These are phyloP conservation scores for Epithele typhae DNA, from an alignment of 768 basidiomycete species.

Conservation along the genomic window DNA sequence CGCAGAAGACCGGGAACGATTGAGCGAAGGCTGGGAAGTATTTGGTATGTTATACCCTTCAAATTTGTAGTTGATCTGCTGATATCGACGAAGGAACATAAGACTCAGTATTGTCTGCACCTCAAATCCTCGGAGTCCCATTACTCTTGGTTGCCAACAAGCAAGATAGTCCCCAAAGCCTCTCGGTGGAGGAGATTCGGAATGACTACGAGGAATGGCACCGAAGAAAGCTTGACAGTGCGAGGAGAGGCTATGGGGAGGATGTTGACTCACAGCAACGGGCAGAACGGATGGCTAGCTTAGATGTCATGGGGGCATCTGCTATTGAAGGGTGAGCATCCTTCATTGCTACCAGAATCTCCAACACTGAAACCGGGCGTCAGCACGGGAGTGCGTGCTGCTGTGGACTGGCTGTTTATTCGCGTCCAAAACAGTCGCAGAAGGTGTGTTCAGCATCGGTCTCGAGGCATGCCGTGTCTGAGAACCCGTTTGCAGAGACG, in stretches of 20 bases:
- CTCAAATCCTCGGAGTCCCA: constrained; percentile 86
- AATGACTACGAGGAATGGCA: constrained; percentile 88
- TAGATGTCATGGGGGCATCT: constrained; percentile 79
- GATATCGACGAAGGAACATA: constrained; percentile 28
- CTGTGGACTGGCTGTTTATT: constrained; percentile 93
- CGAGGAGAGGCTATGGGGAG: constrained; percentile 44
- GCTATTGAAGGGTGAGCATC: constrained; percentile 79
- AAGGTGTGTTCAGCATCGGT: constrained; percentile 48
- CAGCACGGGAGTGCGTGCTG: constrained; percentile 65
- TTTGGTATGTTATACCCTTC: constrained; percentile 62
- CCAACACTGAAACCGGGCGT: background rate
- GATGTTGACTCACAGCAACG: constrained; percentile 26
- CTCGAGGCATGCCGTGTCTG: too few relatives aligned
- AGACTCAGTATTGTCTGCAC: constrained; percentile 84
- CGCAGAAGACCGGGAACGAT: constrained; percentile 81
- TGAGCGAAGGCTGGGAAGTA: constrained; percentile 95
- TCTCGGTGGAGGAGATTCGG: constrained; percentile 88
- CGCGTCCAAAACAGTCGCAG: constrained; percentile 84
- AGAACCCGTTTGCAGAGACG: too few relatives aligned
- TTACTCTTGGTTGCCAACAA: constrained; percentile 94
- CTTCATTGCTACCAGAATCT: too few relatives aligned
- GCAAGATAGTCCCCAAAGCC: constrained; percentile 76
- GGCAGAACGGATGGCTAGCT: constrained; percentile 40
- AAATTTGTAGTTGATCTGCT: background rate
- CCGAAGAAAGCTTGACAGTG: constrained; percentile 67